Conservation (phyloP, 1,284 basidiomycete species). For the Puccinia novopanici region DNA sequence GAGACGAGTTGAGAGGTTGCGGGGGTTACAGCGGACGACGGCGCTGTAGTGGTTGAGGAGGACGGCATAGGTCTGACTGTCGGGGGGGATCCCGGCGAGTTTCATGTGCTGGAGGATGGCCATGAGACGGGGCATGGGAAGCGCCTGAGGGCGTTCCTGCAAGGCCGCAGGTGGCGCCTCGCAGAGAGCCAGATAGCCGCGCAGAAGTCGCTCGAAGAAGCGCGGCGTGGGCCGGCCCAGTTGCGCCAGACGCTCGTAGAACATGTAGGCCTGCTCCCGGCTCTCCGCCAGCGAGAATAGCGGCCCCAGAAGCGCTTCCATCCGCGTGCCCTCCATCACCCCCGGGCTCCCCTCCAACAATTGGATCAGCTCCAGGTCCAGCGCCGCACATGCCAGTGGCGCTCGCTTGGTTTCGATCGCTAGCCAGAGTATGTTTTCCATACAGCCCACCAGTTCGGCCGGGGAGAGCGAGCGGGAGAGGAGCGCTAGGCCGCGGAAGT, state of each 20-base stretch:
- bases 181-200: conserved; percentile 61
- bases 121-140: conserved; percentile 63
- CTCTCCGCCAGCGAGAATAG: background rate
- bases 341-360: background rate
- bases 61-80: conserved; percentile 70
- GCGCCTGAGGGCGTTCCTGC: conserved; percentile 61
- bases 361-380: background rate
- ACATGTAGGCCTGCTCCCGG: conserved; percentile 15
- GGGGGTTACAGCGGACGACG: conserved; percentile 42
- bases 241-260: conserved; percentile 15
- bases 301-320: background rate
- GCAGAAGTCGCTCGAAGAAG: conserved; percentile 43
- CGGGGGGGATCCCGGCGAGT: conserved; percentile 66
- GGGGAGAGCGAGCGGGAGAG: background rate
- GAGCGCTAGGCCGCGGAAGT: background rate
- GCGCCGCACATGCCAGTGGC: background rate
- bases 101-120: conserved; percentile 82
- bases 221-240: conserved; percentile 23
- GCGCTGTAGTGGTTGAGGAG: conserved; percentile 66
- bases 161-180: conserved; percentile 61
- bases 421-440: background rate
- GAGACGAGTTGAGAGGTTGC: conserved; percentile 56
- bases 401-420: background rate
- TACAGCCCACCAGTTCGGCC: background rate
- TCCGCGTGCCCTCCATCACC: background rate